Conservation (phyloP, 106 monocot species). For the Alisma plantagoaquatica region DNA sequence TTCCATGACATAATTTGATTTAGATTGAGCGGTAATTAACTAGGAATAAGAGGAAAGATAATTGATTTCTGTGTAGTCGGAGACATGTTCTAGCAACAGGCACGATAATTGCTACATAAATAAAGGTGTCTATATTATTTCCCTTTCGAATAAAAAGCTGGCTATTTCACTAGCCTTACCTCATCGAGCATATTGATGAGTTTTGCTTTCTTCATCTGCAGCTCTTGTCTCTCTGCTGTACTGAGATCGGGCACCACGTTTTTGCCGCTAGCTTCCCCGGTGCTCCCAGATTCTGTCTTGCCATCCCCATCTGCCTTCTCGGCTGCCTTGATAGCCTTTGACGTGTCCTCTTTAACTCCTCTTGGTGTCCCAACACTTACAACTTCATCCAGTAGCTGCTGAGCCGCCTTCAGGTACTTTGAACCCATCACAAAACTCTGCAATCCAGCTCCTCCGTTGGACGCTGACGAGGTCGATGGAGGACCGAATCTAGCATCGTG, state of each 20-base stretch:
- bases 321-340: conserved; percentile 5
- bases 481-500: not conserved
- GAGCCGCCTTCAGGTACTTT: conserved; percentile 84
- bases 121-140: no score
- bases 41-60: no score
- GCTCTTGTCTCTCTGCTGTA: conserved; percentile 72
- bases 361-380: conserved; percentile 63
- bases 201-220: conserved; percentile 97
- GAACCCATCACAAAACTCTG: conserved; percentile 66
- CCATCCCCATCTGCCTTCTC: conserved; percentile 7
- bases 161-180: no score
- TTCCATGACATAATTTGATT: no score
- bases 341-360: conserved; percentile 15
- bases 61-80: no score
- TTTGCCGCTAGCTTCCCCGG: conserved; percentile 5
- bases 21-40: no score
- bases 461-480: conserved; percentile 1
- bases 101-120: no score
- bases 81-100: no score
- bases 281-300: not conserved
- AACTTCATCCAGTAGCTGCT: conserved; percentile 80
- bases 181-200: conserved; percentile 85
- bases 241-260: conserved; percentile 25
- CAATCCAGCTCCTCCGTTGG: conserved; percentile 4
- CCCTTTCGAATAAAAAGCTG: no score